A percentile compares a stretch with the other conserved stretches of the same genome.
These are phyloP conservation scores for Veloporphyrellus conicus DNA, from an alignment of 1,284 basidiomycete genomes.

Conservation along the genomic window DNA sequence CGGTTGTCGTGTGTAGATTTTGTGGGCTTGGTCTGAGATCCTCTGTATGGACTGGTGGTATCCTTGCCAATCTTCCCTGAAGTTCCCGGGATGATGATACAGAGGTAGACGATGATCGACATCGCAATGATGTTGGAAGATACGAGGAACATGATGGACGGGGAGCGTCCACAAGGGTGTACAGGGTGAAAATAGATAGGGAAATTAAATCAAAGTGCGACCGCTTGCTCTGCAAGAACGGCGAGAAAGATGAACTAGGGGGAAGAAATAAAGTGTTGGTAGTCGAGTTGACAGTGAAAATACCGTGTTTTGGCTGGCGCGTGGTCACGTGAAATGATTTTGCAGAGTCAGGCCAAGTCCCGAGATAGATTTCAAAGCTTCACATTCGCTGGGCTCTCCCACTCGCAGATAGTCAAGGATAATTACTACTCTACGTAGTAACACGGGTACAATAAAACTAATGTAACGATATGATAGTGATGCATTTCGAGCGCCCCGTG, in stretches of 20 bases:
- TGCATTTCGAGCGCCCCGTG: no score
- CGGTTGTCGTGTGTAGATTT: not conserved
- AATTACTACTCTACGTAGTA: no score
- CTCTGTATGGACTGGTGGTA: not conserved
- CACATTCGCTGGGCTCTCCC: no score
- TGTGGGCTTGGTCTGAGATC: conserved; percentile 1
- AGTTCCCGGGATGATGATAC: conserved; percentile 1
- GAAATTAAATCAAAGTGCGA: not conserved
- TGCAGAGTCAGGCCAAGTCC: no score
- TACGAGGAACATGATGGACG: no score
- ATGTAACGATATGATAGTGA: not conserved
- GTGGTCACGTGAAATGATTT: conserved; percentile 18
- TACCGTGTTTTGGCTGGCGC: not conserved
- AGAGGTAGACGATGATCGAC: conserved; percentile 15
- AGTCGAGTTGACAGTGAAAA: no score
- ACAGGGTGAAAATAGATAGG: no score
- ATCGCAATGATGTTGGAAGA: conserved; percentile 11
- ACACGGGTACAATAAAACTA: not conserved
- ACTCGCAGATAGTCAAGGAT: no score
- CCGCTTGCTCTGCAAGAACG: conserved; percentile 16
- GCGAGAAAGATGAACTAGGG: conserved; percentile 4
- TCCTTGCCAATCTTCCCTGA: conserved; percentile 2
- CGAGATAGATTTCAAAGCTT: no score
- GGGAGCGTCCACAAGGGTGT: no score
- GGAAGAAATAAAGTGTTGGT: no score